Evolutionary conservation across 305 asterid species (phyloP).

Genomic region (Fraxinus dipetala): DNA sequence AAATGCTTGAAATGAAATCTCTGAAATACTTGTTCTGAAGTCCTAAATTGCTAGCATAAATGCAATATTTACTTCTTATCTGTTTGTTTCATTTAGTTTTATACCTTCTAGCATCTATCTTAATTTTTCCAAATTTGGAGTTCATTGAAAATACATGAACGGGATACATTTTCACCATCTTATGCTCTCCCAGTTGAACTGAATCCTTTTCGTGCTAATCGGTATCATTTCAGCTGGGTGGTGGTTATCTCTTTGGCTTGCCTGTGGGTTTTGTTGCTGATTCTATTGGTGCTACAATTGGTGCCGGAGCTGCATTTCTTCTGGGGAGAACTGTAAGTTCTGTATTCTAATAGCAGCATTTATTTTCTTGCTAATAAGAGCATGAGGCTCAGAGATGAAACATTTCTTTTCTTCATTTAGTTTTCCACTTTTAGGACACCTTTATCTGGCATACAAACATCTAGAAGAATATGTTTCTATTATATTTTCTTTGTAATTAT

Average conservation of each 20-base stretch:
- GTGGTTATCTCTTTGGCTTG: constrained; percentile 95
- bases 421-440: neutral
- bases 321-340: constrained; percentile 89
- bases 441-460: neutral
- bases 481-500: constrained; percentile 7
- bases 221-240: constrained; percentile 73
- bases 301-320: constrained; percentile 95
- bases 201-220: constrained; percentile 19
- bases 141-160: constrained; percentile 13
- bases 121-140: constrained; percentile 5
- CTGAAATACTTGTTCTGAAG: neutral
- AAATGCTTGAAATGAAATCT: neutral
- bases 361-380: neutral
- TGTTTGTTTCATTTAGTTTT: neutral
- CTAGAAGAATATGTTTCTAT: neutral
- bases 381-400: neutral
- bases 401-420: neutral
- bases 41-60: neutral
- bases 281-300: constrained; percentile 91
- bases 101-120: neutral
- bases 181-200: constrained; percentile 17
- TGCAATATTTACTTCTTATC: neutral
- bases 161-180: constrained; percentile 2
- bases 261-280: constrained; percentile 96
- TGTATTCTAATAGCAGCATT: constrained; percentile 2